Evolutionary conservation across 1,139 yeast species (phyloP), one percentile per base, ranked within the genome.

Genomic region (Geotrichum phurueaensis): DNA sequence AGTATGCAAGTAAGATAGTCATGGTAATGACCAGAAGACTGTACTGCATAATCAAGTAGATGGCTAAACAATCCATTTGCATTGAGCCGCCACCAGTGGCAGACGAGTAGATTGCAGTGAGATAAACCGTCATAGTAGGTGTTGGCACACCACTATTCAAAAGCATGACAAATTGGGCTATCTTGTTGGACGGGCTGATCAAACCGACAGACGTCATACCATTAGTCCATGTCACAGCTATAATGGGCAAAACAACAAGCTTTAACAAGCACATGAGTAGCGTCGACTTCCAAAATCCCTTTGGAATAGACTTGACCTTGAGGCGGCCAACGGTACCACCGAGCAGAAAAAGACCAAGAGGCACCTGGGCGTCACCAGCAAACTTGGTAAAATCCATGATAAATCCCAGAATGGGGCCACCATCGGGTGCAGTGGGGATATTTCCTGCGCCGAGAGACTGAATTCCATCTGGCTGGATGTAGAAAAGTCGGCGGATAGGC

Each of bases 261-360:
- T 83, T 79, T 56, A 81, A 68, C 1, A 80, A 12, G 0, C 80
- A 78, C 64, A 84, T 68, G 3, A 77, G 65, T 0, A 78, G 66
- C 0, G 85, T 79, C 2, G 84, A 75, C 69, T 84, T 83, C 90
- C 96, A 87, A 70, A 89, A 84, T 1, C 91, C 90, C 1, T 78
- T 76, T 10, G 90, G 87, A 70, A 90, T 76, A 13, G 77, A 71
- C 22, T 78, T 79, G 29, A 90, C 76, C 63, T 81, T 78, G 57
- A 92, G 78, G 56, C 97, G 76, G 0, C 96, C 86, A 54, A 92
- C 83, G 3, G 97, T 90, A 10, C 95, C 96, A 2, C 98, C 98
- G 47, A 92, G 73, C 61, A 92, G 72, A 56, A 89, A 71, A 62
- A 92, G 78, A 1, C 97, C 97, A 63, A 89, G 76, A 0, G 97